A percentile compares a stretch with the other conserved stretches of the same genome.
Evolutionary conservation across 345 rosid species (phyloP).

Genomic region (Ceriops tagal): DNA sequence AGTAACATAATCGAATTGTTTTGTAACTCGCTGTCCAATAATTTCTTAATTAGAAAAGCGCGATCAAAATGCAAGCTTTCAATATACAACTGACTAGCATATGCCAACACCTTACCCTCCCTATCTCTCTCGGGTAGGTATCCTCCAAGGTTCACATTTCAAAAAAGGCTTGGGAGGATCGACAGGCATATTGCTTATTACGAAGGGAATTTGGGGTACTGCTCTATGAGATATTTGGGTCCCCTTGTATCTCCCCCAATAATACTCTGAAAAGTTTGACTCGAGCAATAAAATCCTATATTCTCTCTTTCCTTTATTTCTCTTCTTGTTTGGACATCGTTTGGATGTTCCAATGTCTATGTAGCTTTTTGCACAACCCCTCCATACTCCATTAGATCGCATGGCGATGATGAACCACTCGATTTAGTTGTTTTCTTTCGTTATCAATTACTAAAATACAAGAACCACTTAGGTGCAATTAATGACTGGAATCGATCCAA

Average conservation of each 20-base stretch:
- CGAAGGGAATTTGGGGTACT: constrained; percentile 26
- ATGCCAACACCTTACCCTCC: neutral
- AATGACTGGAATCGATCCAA: constrained; percentile 24
- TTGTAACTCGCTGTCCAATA: too few species aligned
- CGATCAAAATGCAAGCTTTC: neutral
- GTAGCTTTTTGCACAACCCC: too few species aligned
- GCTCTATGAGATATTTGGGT: constrained; percentile 16
- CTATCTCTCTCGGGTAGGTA: constrained; percentile 24
- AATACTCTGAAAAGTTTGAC: constrained; percentile 64
- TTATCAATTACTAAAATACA: constrained; percentile 11
- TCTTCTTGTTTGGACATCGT: too few species aligned
- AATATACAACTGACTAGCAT: too few species aligned
- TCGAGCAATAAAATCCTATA: neutral
- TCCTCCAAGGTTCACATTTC: constrained; percentile 42
- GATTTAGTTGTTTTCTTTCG: neutral
- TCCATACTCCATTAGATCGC: neutral
- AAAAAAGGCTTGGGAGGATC: constrained; percentile 27
- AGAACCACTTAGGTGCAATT: constrained; percentile 10
- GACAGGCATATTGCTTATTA: constrained; percentile 34
- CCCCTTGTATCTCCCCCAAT: constrained; percentile 25
- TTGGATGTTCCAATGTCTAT: too few species aligned
- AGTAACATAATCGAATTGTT: too few species aligned
- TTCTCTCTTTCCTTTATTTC: too few species aligned
- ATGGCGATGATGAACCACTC: neutral
- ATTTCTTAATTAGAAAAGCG: too few species aligned